Base-by-base conservation (phyloP, 139 green algal genomes). In the Chlorella vulgaris region DNA sequence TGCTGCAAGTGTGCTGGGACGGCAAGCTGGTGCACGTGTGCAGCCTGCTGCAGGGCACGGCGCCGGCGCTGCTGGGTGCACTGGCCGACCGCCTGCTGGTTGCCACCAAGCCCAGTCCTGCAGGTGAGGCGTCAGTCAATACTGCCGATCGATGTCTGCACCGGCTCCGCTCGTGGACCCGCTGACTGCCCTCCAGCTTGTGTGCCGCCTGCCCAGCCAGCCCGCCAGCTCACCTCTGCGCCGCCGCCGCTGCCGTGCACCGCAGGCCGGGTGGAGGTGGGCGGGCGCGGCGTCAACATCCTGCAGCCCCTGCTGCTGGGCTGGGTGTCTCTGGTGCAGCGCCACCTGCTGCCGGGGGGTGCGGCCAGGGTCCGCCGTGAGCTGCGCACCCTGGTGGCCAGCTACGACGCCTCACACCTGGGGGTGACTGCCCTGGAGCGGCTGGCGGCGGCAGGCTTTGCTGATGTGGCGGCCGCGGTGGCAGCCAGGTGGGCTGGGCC, bases 81-180 rank as follows among this genome's bases (percentile, higher is more conserved):
- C 87, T 91, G 73, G 86, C 83, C 22, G 88, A 92, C 70, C 70
- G 88, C 29, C 84, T 92, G 40, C 70, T 92, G 24, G 43, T 91
- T 26, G 83, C 68, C 43, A 67, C 42, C 0, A 39, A 43, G 21
- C 18, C 47, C 18, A 7, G 24, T 0, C 26, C 18, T 7, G 43
- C 73, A 69, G 73, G 51, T 67, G 35, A 40, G 33, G n/a, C n/a
- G 24, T 36, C 22, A 69, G 29, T n/a, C n/a, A n/a, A n/a, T n/a
- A n/a, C n/a, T n/a, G n/a, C n/a, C n/a, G n/a, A n/a, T n/a, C n/a
- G n/a, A n/a, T n/a, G n/a, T n/a, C n/a, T n/a, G n/a, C n/a, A n/a
- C n/a, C n/a, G n/a, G n/a, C n/a, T n/a, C n/a, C n/a, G n/a, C n/a
- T n/a, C n/a, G n/a, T n/a, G n/a, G n/a, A n/a, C n/a, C n/a, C n/a